Base-by-base conservation (phyloP, 2,329 filamentous ascomycete species). In the Paracamarosporium sp. region DNA sequence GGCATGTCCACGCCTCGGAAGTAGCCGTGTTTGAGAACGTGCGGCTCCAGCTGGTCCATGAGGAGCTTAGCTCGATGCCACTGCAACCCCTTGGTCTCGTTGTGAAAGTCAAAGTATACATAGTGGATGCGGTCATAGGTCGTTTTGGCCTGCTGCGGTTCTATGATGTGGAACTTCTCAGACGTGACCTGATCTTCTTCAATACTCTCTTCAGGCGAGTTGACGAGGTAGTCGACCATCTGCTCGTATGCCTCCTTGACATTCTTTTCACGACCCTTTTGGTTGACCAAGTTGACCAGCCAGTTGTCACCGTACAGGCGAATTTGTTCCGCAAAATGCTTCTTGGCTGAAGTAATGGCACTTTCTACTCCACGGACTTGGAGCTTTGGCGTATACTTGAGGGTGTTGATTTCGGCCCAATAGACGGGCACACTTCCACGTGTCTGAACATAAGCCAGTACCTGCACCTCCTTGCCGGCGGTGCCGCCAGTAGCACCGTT, bases 91-190 rank as follows among this genome's bases (percentile, higher is more conserved):
- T 97, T 97, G 48, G 96, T 99, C 79, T 99, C 95, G 72, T 90
- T 93, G 81, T 99, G 96, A 77, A 96, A 99, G 80, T 99, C 95
- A 74, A 99, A 99, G 81, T 98, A 99, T 68, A 98, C 80, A 77
- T 99, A 99, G 79, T 99, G 94, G 43, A 99, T 81, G 43, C 89
- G 89, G 75, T 97, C 93, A 75, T 90, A 91, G 62, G 88, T 82
- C 61, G 90, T 85, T 56, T 81, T 81, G 46, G 81, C 81, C 44
- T 86, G 75, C 13, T 80, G 68, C 22, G 87, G 82, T 72, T 97
- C 90, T 61, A 97, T 86, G 28, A 89, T 82, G 69, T 88, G 90
- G 75, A 96, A 90, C 75, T 95, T 94, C 72, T 97, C 93, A 36
- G 88, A 82, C 0, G 89, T 90, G 51, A 85, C 76, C 28, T 81